phyloP scores from a whole-genome alignment of 257 asterid genomes.

The Hygrophila difformis region DNA sequence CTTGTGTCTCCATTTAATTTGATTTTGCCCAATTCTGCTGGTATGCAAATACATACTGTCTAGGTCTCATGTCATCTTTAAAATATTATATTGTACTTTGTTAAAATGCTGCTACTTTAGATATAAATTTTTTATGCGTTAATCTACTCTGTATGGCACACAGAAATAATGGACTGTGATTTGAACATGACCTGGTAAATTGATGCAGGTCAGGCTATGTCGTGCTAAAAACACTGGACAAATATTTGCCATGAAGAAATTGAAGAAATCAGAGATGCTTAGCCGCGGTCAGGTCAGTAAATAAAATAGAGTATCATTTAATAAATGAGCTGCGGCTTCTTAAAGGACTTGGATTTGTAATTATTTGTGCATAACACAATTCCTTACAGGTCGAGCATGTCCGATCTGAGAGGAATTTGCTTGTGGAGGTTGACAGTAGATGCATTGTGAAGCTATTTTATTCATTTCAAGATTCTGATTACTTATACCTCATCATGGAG shows the following conservation, averaged over 20 bases:
- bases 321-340: no score
- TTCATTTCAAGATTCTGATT: conserved; percentile 89
- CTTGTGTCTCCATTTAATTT: no score
- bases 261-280: conserved; percentile 93
- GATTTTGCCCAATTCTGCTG: no score
- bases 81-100: no score
- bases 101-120: no score
- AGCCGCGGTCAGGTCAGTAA: conserved; percentile 84
- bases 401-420: conserved; percentile 82
- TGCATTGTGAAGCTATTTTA: conserved; percentile 80
- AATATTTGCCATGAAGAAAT: conserved; percentile 86
- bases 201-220: conserved; percentile 83
- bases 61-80: no score
- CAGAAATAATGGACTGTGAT: neutral
- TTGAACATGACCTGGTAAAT: conserved; percentile 10
- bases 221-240: conserved; percentile 82
- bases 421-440: conserved; percentile 92
- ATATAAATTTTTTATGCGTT: no score
- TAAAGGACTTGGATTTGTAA: no score
- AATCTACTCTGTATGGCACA: neutral
- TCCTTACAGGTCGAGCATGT: conserved; percentile 76
- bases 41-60: no score
- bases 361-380: neutral
- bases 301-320: no score
- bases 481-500: conserved; percentile 89